Evolutionary conservation across 805 yeast species (phyloP).

Genomic region (Lachancea waltii): DNA sequence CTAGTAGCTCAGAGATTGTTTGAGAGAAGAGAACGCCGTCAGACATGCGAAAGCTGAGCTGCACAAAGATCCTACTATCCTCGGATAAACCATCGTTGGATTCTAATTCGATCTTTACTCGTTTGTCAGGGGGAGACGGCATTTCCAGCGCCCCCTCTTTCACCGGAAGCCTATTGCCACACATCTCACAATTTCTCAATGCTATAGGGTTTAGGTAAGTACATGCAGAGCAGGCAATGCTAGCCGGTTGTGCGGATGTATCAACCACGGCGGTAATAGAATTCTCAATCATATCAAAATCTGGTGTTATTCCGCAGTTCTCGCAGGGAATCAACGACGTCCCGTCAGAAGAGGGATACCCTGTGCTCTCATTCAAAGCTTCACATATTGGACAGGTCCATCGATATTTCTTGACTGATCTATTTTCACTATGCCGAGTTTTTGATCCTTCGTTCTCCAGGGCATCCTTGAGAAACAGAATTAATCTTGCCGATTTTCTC

Average conservation of each 20-base stretch:
- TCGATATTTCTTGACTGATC: neutral
- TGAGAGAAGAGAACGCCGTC: constrained; percentile 54
- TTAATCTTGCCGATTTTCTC: constrained; percentile 74
- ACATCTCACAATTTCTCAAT: constrained; percentile 74
- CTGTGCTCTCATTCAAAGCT: constrained; percentile 30
- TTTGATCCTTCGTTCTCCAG: constrained; percentile 3
- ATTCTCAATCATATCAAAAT: constrained; percentile 31
- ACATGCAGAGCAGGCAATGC: constrained; percentile 45
- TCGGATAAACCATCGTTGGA: constrained; percentile 26
- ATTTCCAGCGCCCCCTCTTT: constrained; percentile 13
- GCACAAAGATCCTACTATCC: constrained; percentile 36
- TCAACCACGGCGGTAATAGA: constrained; percentile 20
- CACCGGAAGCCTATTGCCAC: constrained; percentile 53
- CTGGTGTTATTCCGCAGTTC: constrained; percentile 56
- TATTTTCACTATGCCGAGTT: constrained; percentile 6
- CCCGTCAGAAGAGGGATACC: constrained; percentile 11
- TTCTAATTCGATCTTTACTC: constrained; percentile 30
- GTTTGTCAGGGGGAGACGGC: constrained; percentile 26
- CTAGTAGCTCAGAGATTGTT: constrained; percentile 40
- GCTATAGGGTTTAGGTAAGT: constrained; percentile 83
- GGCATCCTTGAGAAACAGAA: constrained; percentile 29
- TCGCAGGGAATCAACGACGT: constrained; percentile 42
- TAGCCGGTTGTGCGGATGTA: constrained; percentile 8
- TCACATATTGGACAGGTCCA: constrained; percentile 91
- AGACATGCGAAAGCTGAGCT: constrained; percentile 68